Conservation (phyloP, 1,139 yeast genomes). For the Yamadazyma buinensis region DNA sequence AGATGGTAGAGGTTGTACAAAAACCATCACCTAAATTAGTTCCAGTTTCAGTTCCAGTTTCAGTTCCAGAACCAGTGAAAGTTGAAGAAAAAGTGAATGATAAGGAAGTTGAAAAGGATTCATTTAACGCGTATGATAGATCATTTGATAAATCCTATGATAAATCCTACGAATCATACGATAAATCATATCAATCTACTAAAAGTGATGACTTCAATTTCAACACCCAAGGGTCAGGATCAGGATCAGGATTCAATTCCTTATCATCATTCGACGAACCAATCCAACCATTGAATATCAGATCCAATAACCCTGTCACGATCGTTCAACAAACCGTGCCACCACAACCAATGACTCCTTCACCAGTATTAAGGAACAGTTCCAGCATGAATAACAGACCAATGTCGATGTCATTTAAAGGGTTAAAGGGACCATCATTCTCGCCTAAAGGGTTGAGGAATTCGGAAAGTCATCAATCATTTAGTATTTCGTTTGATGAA, state of each 20-base stretch:
- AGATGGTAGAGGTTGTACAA: neutral
- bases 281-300: slow-evolving; percentile 13
- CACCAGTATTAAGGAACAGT: neutral
- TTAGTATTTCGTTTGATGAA: slow-evolving; percentile 36
- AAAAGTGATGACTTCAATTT: neutral
- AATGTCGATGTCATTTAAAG: slow-evolving; percentile 61
- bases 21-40: no score
- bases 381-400: no score
- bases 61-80: no score
- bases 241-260: slow-evolving; percentile 13
- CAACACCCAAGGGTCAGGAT: slow-evolving; percentile 13
- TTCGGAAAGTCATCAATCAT: slow-evolving; percentile 43
- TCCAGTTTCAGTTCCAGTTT: no score
- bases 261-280: slow-evolving; percentile 14
- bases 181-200: neutral
- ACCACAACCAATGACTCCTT: neutral
- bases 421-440: slow-evolving; percentile 57
- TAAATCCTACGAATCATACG: neutral
- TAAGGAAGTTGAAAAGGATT: neutral
- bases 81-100: no score
- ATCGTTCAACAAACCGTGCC: slow-evolving; percentile 11
- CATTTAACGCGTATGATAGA: no score
- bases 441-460: slow-evolving; percentile 27
- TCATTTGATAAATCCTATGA: neutral
- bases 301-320: slow-evolving; percentile 11